phyloP scores from a whole-genome alignment of 495 filamentous ascomycete genomes.

The Aspergillus panamensis region DNA sequence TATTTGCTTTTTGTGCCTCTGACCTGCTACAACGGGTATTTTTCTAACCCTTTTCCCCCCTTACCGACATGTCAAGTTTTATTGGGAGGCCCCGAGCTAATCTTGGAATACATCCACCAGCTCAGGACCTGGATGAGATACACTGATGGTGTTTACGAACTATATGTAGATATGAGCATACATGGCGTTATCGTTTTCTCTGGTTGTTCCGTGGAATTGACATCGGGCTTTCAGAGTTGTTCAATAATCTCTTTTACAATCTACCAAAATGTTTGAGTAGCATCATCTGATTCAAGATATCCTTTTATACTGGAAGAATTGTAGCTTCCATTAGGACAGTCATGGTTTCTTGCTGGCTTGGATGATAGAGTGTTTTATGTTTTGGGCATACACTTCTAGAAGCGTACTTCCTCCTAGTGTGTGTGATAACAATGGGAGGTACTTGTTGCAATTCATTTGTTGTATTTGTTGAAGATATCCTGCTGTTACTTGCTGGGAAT shows the following conservation, averaged over 20 bases:
- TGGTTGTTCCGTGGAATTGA: constrained; percentile 24
- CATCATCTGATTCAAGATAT: not conserved
- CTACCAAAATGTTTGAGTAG: constrained; percentile 7
- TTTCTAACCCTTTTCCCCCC: constrained; percentile 25
- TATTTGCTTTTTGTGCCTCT: constrained; percentile 24
- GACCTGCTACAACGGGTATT: constrained; percentile 17
- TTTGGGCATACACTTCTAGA: too few species aligned
- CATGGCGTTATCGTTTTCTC: constrained; percentile 35
- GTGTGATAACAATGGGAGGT: too few species aligned
- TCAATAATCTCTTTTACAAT: constrained; percentile 18
- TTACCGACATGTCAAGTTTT: constrained; percentile 25
- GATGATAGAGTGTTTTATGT: too few species aligned
- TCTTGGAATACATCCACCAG: constrained; percentile 24
- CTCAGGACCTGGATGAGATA: constrained; percentile 36
- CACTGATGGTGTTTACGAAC: constrained; percentile 36
- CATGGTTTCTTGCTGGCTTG: too few species aligned
- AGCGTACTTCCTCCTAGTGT: too few species aligned
- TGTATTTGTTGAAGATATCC: too few species aligned
- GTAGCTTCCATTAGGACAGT: too few species aligned
- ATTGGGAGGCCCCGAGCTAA: constrained; percentile 21
- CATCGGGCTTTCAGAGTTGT: constrained; percentile 15
- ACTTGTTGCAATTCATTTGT: too few species aligned
- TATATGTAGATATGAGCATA: constrained; percentile 51
- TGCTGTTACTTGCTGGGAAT: too few species aligned
- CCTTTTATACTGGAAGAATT: not conserved